Conservation (phyloP, 2,329 filamentous ascomycete species). For the Penicillium fuscoglaucum region DNA sequence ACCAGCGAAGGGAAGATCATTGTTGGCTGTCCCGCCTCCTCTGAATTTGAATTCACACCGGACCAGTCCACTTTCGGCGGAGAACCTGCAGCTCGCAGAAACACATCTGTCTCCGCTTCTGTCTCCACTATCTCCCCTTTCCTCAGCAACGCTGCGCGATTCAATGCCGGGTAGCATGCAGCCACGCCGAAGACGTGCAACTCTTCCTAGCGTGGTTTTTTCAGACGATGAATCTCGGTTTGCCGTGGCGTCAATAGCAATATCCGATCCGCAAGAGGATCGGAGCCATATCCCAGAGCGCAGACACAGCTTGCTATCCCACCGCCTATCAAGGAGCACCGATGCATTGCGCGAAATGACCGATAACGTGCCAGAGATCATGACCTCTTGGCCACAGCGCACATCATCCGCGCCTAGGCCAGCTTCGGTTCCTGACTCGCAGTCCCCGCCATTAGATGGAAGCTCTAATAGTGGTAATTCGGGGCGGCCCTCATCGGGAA, state of each 20-base stretch:
- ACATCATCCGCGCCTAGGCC: slow-evolving; percentile 46
- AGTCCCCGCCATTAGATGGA: slow-evolving; percentile 26
- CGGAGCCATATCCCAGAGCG: slow-evolving; percentile 17
- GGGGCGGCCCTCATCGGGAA: slow-evolving; percentile 30
- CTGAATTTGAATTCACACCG: slow-evolving; percentile 27
- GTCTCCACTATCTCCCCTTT: slow-evolving; percentile 9
- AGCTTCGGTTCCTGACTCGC: slow-evolving; percentile 40
- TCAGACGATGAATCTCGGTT: slow-evolving; percentile 42
- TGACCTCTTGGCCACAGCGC: slow-evolving; percentile 44
- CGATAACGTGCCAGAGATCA: slow-evolving; percentile 40
- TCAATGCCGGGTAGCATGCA: slow-evolving; percentile 24
- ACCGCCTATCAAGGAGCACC: slow-evolving; percentile 48
- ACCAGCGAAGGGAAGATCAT: slow-evolving; percentile 21
- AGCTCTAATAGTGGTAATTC: slow-evolving; percentile 32
- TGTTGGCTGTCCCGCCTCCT: slow-evolving; percentile 28
- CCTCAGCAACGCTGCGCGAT: slow-evolving; percentile 21
- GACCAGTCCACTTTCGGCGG: slow-evolving; percentile 25
- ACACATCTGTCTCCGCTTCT: slow-evolving; percentile 19
- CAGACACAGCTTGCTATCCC: slow-evolving; percentile 26
- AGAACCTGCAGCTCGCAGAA: slow-evolving; percentile 20
- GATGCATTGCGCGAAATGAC: slow-evolving; percentile 41
- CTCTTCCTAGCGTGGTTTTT: slow-evolving; percentile 47
- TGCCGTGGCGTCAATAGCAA: slow-evolving; percentile 27
- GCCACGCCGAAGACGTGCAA: slow-evolving; percentile 42
- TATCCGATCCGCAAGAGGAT: slow-evolving; percentile 29